Conservation (phyloP, 257 asterid genomes). For the Eustoma russellianum region DNA sequence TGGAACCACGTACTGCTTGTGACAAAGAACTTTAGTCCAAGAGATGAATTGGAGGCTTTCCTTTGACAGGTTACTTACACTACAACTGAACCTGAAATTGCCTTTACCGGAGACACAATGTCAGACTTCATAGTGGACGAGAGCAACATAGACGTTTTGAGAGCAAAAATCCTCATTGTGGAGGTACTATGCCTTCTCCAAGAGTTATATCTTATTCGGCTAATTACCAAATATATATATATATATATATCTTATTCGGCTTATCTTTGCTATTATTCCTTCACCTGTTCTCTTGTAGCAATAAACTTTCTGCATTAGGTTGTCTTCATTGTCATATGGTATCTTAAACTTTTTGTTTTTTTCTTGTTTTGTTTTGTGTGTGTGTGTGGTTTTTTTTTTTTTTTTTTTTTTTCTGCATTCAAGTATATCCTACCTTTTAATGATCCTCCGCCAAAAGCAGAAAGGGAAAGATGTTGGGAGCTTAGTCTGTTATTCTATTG, state of each 20-base stretch:
- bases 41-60: conserved; percentile 5
- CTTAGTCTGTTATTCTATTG: too few species aligned
- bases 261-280: too few species aligned
- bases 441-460: too few species aligned
- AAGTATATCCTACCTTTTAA: too few species aligned
- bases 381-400: too few species aligned
- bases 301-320: too few species aligned
- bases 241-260: neutral
- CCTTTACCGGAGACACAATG: conserved; percentile 92
- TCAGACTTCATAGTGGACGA: conserved; percentile 77
- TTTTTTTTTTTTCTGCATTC: too few species aligned
- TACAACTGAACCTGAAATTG: conserved; percentile 69
- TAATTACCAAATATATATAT: neutral
- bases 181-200: conserved; percentile 42
- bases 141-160: conserved; percentile 62
- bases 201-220: neutral
- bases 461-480: too few species aligned
- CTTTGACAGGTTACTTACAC: conserved; percentile 66
- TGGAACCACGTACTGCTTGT: neutral
- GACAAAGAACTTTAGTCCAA: neutral
- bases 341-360: too few species aligned
- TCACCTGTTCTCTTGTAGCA: too few species aligned
- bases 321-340: too few species aligned
- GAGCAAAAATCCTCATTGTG: conserved; percentile 75
- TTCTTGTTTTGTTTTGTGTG: too few species aligned